These are phyloP conservation scores for Fusarium falciforme DNA, from an alignment of 2,329 filamentous ascomycete species.

Conservation along the genomic window DNA sequence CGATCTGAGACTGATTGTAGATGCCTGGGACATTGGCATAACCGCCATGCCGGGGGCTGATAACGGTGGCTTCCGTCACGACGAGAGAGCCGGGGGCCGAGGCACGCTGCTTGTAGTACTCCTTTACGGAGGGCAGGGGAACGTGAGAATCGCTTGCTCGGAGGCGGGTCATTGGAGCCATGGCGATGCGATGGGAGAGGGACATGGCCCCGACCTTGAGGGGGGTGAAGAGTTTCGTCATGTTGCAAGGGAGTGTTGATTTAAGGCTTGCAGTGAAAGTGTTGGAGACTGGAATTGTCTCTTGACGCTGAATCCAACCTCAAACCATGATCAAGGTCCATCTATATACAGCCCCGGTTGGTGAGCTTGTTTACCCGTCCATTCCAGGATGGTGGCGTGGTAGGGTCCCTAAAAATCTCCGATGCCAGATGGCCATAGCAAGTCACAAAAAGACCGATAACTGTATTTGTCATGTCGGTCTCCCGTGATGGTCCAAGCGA, in stretches of 20 bases:
- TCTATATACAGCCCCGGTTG: background rate
- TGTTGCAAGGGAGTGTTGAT: background rate
- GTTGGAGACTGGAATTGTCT: background rate
- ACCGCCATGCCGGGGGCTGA: background rate
- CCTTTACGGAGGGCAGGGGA: background rate
- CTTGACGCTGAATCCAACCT: background rate
- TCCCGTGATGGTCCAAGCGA: background rate
- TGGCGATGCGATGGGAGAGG: background rate
- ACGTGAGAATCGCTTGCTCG: background rate
- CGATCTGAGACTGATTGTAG: background rate
- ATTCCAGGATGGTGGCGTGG: background rate
- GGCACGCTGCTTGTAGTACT: background rate
- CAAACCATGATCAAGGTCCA: background rate
- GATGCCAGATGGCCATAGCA: background rate
- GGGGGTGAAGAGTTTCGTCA: background rate
- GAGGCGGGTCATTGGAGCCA: background rate
- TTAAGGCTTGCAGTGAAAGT: background rate
- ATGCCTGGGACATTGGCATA: slow-evolving; percentile 3
- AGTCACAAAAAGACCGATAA: background rate
- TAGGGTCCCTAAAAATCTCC: background rate
- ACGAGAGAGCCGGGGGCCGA: background rate
- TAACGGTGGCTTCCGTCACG: background rate
- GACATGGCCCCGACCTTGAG: background rate
- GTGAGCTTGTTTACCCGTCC: background rate
- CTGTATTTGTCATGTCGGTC: background rate